Evolutionary conservation across 768 basidiomycete genomes (phyloP), one percentile per base, ranked within the genome.

Genomic region (Gloeopeniophorella convolvens): DNA sequence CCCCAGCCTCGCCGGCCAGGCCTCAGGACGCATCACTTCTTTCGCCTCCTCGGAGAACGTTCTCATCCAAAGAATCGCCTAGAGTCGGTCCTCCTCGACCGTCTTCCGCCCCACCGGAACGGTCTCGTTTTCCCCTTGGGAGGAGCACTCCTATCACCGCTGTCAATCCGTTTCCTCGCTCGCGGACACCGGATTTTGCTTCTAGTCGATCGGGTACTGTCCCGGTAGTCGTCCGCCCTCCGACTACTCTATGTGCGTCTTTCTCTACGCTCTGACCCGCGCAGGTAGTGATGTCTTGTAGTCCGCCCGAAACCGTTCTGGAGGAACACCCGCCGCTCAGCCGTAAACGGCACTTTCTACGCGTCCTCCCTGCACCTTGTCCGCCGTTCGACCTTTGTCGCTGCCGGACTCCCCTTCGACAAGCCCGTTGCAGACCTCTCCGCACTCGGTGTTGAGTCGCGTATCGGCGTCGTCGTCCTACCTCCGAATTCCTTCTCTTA

Each of bases 221-320:
- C 11, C 45, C 42, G 5, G 76, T 80, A 52, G 70, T 79, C 24
- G 63, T 77, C 28, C 76, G 71, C 4, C 83, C 83, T 42, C 75
- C 80, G 47, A 83, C 83, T 13, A 79, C 80, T 40, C 68, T 85
- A 40, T 72, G 83, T 85, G 62, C 69, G 83, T 73, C 28, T 45
- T 5, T 6, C 26, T 8, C 12, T 12, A 21, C 16, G n/a, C 5
- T 12, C 28, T 3, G 21, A n/a, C 4, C 13, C 11, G n/a, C 27
- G 45, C 12, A 45, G 5, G 32, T 44, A 36, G 24, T 24, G 24
- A 27, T 33, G 12, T 28, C 12, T 27, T 27, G 8, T 54, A 89
- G 86, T 87, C 30, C 83, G 87, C n/a, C 86, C 87, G 0, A 85
- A 79, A 6, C 84, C 87, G 0, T 88, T 89, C 63, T 89, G 87